Evolutionary conservation across 148 eudicot species (phyloP), one percentile per base, ranked within the genome.

Genomic region (Heliamphora exappendiculata): DNA sequence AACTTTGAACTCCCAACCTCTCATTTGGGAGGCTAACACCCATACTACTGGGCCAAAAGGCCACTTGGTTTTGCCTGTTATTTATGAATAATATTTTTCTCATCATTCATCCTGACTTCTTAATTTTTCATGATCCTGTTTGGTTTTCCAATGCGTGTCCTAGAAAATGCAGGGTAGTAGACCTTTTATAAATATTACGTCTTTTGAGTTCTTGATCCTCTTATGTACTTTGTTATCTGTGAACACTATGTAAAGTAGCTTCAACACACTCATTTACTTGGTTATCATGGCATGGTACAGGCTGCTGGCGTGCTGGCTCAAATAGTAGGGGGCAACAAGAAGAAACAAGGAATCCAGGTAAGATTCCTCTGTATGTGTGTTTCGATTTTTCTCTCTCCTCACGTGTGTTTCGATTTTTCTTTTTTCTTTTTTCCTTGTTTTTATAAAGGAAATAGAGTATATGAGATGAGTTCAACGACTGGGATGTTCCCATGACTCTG

Each of bases 261-360:
- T 71, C 31, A 66, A 84, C n/a, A 37, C 31, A 31, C 24, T 26
- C 12, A 64, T 54, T 78, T 75, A 67, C 29, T 76, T 37, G 54
- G 62, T 72, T 70, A 24, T 37, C 34, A 17, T 70, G 70, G 37
- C 49, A 29, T 70, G 78, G 16, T 79, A 57, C 80, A 95, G 99
- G 99, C 99, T 81, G 99, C 99, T 80, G 99, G 93, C n/a, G 99
- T 95, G 78, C 85, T 95, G 75, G 77, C 99, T 72, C 93, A 92
- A 81, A 88, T 95, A 59, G 99, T 91, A 86, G 85, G 84, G 77
- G 88, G 82, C 70, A 91, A 90, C 84, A 88, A 79, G 89, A 91
- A 87, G 73, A 90, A 89, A 71, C 86, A 88, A 81, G 94, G 97
- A 70, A 81, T 88, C 73, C 77, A 91, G 90, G 99, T 95, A 85